Base-by-base conservation (phyloP, 805 yeast species). In the Maudiozyma bulderi region DNA sequence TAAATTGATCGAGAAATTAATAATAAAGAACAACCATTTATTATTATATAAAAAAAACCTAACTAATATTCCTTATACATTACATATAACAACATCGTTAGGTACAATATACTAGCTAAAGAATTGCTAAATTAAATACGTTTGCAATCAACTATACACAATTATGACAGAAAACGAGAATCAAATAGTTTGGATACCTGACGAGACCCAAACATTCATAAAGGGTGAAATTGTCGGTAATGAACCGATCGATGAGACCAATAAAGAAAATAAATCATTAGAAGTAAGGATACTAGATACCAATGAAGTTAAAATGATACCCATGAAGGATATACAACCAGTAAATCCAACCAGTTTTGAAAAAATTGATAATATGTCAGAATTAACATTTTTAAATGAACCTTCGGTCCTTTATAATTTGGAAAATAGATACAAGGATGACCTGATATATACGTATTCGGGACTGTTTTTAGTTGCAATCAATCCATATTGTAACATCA, bases 381-480 rank as follows among this genome's bases (percentile, higher is more conserved):
- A 90, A 57, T 73, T 93, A 54, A 93, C 99, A 0, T 88, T 83
- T 65, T 73, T 93, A 52, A 93, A 91, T 64, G 99, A 93, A 63
- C 95, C 99, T 0, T 85, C 96, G 0, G 98, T 93, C n/a, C 77
- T 93, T 8, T 76, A 88, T 67, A 93, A 93, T 63, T 67, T 93
- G 53, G 78, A 81, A 56, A 69, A 82, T 46, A 76, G 99, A 57
- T 93, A 90, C 66, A 64, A 70, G 51, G 83, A 82, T 53, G 95
- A 88, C 62, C 61, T 77, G 59, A 90, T 93, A 46, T 88, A 91
- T 68, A 93, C 99, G 0, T 89, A 89, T 62, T 90, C 97, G 0
- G 99, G 99, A 5, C 76, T 93, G 7, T 93, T 93, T 59, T 72
- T 93, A 54, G 99, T 93, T 11, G 97, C 99, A 0, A 81, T 93